Evolutionary conservation across 106 monocot genomes (phyloP), one percentile per base, ranked within the genome.

Genomic region (Chionographis japonica): DNA sequence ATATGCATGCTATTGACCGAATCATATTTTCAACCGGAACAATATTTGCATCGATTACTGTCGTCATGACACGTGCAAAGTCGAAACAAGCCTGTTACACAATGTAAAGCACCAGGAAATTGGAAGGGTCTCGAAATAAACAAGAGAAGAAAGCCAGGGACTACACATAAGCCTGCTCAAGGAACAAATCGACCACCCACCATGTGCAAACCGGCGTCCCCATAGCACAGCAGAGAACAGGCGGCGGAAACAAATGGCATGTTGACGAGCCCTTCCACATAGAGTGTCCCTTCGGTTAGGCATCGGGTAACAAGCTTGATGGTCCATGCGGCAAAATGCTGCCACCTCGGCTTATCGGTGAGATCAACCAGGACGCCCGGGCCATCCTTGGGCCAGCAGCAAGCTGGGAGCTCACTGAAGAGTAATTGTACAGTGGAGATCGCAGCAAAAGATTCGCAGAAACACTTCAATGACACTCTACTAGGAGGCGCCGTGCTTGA

Each of bases 51-150:
- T 87, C 83, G 57, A 92, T 70, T 53, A 90, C 74, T 40, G 84
- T 79, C 53, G 78, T 72, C 53, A 69, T 66, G 27, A 92, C 83
- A 38, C 92, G 84, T 71, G 82, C 82, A 71, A 98, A 93, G 40
- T 98, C 97, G 75, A 87, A 98, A 81, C 92, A 92, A 76, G 87
- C 97, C 95, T 95, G 71, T 65, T 58, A 73, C 20, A 19, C 10
- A 53, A 67, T 35, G 66, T 35, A 79, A 65, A 66, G 38, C 49
- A 54, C 73, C 37, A 75, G 55, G 37, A 61, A 37, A 60, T 37
- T 16, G 59, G 54, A 27, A 52, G 20, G 13, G 55, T 53, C 54
- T 12, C 11, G 37, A 16, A 8, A 19, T 15, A 16, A 56, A 13
- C 46, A 46, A 8, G 16, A 59, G 11, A 37, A 27, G 13, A 54